Evolutionary conservation across 352 stramenopile genomes (phyloP), one percentile per base, ranked within the genome.

Genomic region (Phytophthora colocasiae): DNA sequence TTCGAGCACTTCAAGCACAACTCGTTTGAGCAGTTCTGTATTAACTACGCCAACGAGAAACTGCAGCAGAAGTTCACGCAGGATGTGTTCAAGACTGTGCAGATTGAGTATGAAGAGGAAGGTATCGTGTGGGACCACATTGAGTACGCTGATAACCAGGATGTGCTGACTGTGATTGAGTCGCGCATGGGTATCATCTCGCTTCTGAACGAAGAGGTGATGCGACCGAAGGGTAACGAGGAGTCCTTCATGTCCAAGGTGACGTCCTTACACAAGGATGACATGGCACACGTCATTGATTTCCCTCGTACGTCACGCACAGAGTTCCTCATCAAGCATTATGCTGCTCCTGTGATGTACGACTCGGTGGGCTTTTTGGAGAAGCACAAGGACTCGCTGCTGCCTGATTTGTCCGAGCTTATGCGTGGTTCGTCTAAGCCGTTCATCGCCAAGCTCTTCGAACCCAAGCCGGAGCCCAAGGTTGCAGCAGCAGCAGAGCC

Each of bases 1-100:
- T 99, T 99, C 68, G 97, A 99, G 81, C 97, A 97, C 71, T 99
- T 99, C 80, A 96, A 97, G 63, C 87, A 95, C 77, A 97, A 97
- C 77, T 96, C 90, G 53, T 98, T 98, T 52, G 94, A 98, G 76
- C 94, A 98, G 66, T 90, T 97, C 29, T 97, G 91, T 47, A 97
- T 97, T 60, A 97, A 97, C 78, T 97, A 91, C 60, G 88, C 86
- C 39, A 97, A 97, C 69, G 91, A 97, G 49, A 97, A 97, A 63
- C 81, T 97, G n/a, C 91, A 97, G 69, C 91, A 97, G 57, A 95
- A 96, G 69, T 97, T 97, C 66, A 97, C 90, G 14, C 83, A 94
- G 61, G 87, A 96, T 55, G 92, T 94, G 46, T 93, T 97, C 68
- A 96, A 97, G 81, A 93, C 89, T 1, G 90, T 96, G 47, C 85